Evolutionary conservation across 2,329 filamentous ascomycete species (phyloP).

Genomic region (Neopestalotiopsis rosae): DNA sequence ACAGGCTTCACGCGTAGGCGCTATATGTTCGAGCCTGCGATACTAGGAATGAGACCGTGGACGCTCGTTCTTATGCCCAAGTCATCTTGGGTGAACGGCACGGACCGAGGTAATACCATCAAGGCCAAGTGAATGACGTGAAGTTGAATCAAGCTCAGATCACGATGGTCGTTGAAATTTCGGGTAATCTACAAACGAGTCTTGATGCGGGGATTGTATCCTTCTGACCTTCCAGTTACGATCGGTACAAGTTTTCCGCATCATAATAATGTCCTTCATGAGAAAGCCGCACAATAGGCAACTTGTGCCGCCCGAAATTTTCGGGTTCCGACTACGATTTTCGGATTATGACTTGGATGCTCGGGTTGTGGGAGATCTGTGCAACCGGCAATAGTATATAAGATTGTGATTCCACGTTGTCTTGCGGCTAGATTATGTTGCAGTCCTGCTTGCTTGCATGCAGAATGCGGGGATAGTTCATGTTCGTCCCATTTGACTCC

Average conservation of each 20-base stretch:
- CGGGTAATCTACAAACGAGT: neutral
- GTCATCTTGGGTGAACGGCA: neutral
- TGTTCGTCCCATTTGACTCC: neutral
- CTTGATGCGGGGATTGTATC: neutral
- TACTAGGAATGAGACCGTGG: too few relatives aligned
- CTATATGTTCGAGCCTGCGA: too few relatives aligned
- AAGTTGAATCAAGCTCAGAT: neutral
- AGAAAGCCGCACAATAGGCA: neutral
- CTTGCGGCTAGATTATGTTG: too few relatives aligned
- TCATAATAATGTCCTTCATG: neutral
- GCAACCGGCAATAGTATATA: too few relatives aligned
- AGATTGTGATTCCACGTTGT: too few relatives aligned
- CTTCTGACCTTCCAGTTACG: neutral
- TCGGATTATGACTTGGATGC: neutral
- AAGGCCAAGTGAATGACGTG: neutral
- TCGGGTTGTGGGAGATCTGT: too few relatives aligned
- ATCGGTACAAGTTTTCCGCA: neutral
- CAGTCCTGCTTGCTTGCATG: neutral
- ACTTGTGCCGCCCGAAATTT: neutral
- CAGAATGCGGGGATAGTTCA: neutral
- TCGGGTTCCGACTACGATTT: neutral
- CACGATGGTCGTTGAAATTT: neutral
- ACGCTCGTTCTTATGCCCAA: too few relatives aligned
- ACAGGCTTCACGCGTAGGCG: neutral
- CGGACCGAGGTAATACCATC: neutral